Evolutionary conservation across 1,284 basidiomycete genomes (phyloP), one percentile per base, ranked within the genome.

Genomic region (Malassezia caprae): DNA sequence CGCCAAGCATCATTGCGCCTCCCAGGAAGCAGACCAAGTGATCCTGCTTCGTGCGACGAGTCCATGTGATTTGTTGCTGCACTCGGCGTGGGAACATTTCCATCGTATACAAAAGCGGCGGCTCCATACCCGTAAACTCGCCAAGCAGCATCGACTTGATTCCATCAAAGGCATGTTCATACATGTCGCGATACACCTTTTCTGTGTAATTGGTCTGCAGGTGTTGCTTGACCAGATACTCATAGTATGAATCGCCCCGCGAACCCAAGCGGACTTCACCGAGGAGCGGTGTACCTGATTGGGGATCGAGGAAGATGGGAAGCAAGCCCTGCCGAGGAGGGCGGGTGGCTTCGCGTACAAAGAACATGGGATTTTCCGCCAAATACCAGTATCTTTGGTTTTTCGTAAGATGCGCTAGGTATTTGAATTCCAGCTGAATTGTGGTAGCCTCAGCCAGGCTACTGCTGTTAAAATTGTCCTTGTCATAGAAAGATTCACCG

Each of bases 1-100:
- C 86, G 19, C 91, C 90, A 6, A 96, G 81, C 80, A 96, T 84
- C 63, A 96, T 81, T 2, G 87, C 86, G 5, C 90, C 90, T 31
- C 86, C 90, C 42, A 96, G 77, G 82, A 96, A 96, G 76, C 91
- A 96, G 1, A 89, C 90, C 19, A 96, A 82, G 75, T 96, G 91
- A 73, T 96, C 91, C 77, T 96, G 91, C 76, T 94, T 93, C 13
- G 86, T 85, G 1, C 80, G 78, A 13, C 86, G 77, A 23, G 42
- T 39, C 59, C 66, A 65, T 28, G 26, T 0, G 12, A 11, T 28
- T 15, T 57, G 51, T 3, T 3, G 1, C n/a, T 12, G 37, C 31
- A 59, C 46, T 13, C 26, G 37, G 1, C 44, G 60, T 7, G 77
- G 78, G 13, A 69, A 61, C 5, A 96, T 80, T 74, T 96, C 91